phyloP scores from a whole-genome alignment of 2,329 filamentous ascomycete species.

The Colletotrichum tanaceti region DNA sequence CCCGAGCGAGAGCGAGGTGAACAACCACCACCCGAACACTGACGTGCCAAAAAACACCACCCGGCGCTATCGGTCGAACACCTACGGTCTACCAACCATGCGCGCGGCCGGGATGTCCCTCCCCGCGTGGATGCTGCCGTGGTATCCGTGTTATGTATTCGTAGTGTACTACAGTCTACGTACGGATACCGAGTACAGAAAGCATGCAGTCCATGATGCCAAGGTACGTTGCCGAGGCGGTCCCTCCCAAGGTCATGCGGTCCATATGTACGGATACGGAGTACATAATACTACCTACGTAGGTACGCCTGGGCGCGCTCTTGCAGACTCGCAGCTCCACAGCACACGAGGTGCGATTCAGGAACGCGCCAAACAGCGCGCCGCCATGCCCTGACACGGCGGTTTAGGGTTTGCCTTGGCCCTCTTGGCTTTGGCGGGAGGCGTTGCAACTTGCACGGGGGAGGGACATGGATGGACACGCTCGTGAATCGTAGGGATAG shows the following conservation, averaged over 20 bases:
- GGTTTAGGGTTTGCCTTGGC: conserved; percentile 29
- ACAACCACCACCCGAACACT: not conserved
- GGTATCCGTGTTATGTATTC: too few species aligned
- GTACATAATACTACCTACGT: too few species aligned
- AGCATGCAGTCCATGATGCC: too few species aligned
- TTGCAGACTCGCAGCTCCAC: conserved; percentile 20
- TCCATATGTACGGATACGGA: too few species aligned
- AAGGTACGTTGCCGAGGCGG: too few species aligned
- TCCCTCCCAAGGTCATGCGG: too few species aligned
- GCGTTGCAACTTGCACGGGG: not conserved
- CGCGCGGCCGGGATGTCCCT: conserved; percentile 79
- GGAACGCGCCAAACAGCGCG: conserved; percentile 28
- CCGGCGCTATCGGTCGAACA: conserved; percentile 57
- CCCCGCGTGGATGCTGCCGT: conserved; percentile 72
- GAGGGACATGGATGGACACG: too few species aligned
- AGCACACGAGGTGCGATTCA: conserved; percentile 27
- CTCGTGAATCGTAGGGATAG: too few species aligned
- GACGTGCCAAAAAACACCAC: conserved; percentile 23
- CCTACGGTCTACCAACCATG: too few species aligned
- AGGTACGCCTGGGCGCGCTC: not conserved
- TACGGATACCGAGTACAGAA: too few species aligned
- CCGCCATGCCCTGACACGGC: conserved; percentile 16
- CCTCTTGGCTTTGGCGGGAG: conserved; percentile 16
- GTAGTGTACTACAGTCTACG: too few species aligned
- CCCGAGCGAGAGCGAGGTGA: too few species aligned